Evolutionary conservation across 768 basidiomycete species (phyloP).

Genomic region (Auricularia heimuer): DNA sequence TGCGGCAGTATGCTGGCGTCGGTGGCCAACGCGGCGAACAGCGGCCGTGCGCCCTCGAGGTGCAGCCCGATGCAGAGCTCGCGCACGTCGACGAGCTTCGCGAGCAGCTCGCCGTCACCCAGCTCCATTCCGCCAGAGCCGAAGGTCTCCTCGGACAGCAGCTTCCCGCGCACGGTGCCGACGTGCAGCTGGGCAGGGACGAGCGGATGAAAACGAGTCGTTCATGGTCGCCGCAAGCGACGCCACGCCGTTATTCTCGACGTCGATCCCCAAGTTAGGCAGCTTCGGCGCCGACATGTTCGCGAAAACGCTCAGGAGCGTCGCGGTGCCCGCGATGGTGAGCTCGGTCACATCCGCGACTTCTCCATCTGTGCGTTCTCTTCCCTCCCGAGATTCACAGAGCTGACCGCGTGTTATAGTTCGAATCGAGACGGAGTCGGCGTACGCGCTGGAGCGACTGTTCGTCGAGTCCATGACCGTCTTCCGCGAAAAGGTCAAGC

Average conservation of each 20-base stretch:
- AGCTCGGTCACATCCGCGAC: constrained; percentile 72
- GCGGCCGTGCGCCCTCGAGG: not conserved
- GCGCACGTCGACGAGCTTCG: not conserved
- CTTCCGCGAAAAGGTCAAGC: constrained; percentile 69
- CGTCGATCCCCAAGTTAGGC: not conserved
- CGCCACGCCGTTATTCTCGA: not conserved
- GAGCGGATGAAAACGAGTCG: not conserved
- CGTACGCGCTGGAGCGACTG: constrained; percentile 76
- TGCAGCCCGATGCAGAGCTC: not conserved
- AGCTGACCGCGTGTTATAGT: constrained; percentile 33
- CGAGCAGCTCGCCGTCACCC: not conserved
- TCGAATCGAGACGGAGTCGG: constrained; percentile 84
- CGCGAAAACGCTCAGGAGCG: not conserved
- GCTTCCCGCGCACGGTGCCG: not conserved
- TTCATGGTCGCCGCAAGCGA: not conserved
- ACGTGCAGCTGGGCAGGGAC: not conserved
- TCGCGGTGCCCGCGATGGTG: not conserved
- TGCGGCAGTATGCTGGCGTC: not conserved
- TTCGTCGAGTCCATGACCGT: constrained; percentile 71
- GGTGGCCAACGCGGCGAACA: not conserved
- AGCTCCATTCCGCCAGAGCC: not conserved
- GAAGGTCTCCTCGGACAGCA: not conserved
- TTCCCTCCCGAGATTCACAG: no score
- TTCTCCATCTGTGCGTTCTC: constrained; percentile 76
- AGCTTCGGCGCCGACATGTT: not conserved